Base-by-base conservation (phyloP, 176 grass and related monocot species). In the Aegilops umbellulata region DNA sequence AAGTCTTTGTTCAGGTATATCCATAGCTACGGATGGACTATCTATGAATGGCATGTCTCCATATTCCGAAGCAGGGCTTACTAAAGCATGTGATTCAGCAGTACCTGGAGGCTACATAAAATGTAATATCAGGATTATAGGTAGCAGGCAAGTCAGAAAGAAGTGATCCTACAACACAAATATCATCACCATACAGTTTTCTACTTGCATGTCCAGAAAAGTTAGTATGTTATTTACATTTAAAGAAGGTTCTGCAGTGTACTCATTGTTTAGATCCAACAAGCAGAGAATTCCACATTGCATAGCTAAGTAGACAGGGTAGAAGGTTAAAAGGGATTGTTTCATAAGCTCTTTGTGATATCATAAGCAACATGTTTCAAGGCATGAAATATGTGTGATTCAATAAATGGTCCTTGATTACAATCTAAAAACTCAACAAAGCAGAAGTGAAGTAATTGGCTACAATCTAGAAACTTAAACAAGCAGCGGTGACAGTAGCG, bases 101-200 rank as follows among this genome's bases (percentile, higher is more conserved):
- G 93, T 94, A 80, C 97, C 97, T 94, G 97, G 97, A 73, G 94
- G 94, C 97, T 98, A 68, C 75, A 78, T 30, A 24, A 89, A 98
- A 74, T 31, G 66, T 46, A 84, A 51, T 2, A 69, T 69, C 60
- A 76, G 71, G 65, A 34, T 38, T 74, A 85, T 83, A 66, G 80
- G 72, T 58, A 69, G 36, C 31, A 83, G 57, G 36, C 36, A 81
- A 81, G 12, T 65, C 51, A 53, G 68, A 74, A 60, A 29, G 23
- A 84, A 77, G 9, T 24, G 57, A 86, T 17, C 57, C 51, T 89
- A 76, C 69, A 76, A 35, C 79, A 29, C 4, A 75, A 70, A 79
- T 86, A 64, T 39, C 17, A 69, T 57, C 6, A 44, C 26, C 15
- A 68, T 74, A 67, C 32, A 27, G 46, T 25, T 47, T 10, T 78